Evolutionary conservation across 2,329 filamentous ascomycete genomes (phyloP), one percentile per base, ranked within the genome.

Genomic region (Arthrobotrys sphaeroides): DNA sequence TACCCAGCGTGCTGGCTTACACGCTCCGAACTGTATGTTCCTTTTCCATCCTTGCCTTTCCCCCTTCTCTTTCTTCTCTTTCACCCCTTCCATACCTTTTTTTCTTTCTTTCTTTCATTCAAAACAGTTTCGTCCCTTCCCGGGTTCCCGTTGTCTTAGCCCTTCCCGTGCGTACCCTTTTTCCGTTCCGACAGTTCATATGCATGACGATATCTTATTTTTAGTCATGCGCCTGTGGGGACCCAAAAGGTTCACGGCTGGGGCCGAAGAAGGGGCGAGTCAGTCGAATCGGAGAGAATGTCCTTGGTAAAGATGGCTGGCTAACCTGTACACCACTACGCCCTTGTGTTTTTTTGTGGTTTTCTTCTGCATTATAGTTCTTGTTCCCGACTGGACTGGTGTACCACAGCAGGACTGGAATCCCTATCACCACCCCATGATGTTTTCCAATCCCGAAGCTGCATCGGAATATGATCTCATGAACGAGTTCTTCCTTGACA

Each of bases 401-500:
- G 83, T 91, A 96, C 90, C 93, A 95, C 84, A 92, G 90, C 82
- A 93, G 94, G 81, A 61, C 60, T 77, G 75, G 75, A 80, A 80
- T 70, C 79, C 79, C 51, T 80, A 80, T 74, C 93, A 97, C 84
- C 91, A 92, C 73, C 95, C 92, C 81, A 98, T 95, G 85, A 94
- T 97, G 90, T 96, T 97, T 84, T 91, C 90, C 82, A 89, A 89
- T n/a, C 92, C 93, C 77, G 95, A 99, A 83, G 92, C 97, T 79
- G 94, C 91, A 76, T 95, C 95, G 84, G 95, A 99, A 85, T 97
- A 97, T 83, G 97, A 97, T 82, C 85, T 98, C 60, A 88, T 99
- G 81, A 96, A 96, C 85, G 94, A 99, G 83, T 74, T 74, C 70
- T 98, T 98, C 82, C 87, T 99, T 76, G 95, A 94, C 83, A 96